phyloP scores from a whole-genome alignment of 2,329 filamentous ascomycete species.

The Rutstroemia sydowiana region DNA sequence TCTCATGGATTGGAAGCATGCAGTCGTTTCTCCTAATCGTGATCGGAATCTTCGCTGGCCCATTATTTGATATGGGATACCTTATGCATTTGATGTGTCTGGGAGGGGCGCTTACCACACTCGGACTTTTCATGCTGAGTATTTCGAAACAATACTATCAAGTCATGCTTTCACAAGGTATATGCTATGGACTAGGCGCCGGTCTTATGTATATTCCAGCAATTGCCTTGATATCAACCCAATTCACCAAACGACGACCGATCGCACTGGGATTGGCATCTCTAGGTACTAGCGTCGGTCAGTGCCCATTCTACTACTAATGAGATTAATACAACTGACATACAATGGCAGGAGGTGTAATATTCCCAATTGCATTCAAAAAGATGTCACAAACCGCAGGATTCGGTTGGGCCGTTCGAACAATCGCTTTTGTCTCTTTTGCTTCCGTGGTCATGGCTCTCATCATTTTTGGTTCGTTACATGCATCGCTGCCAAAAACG shows the following conservation, averaged over 20 bases:
- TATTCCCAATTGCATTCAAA: constrained; percentile 44
- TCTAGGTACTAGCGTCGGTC: constrained; percentile 35
- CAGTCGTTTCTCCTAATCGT: constrained; percentile 42
- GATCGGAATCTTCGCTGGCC: constrained; percentile 44
- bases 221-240: constrained; percentile 34
- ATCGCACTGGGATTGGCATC: constrained; percentile 39
- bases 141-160: constrained; percentile 40
- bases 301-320: not conserved
- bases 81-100: constrained; percentile 26
- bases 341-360: constrained; percentile 33
- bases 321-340: not conserved
- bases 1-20: constrained; percentile 51
- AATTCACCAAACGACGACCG: constrained; percentile 36
- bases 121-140: constrained; percentile 31
- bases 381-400: constrained; percentile 30
- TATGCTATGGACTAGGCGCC: constrained; percentile 40
- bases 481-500: not conserved
- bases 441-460: constrained; percentile 16
- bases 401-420: constrained; percentile 48
- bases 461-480: not conserved
- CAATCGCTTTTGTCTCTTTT: constrained; percentile 43
- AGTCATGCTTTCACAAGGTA: constrained; percentile 44
- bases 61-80: constrained; percentile 44
- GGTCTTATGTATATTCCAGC: not conserved
- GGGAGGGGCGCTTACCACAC: constrained; percentile 30